Base-by-base conservation (phyloP, 2,329 filamentous ascomycete species). In the Aureobasidium sp. region DNA sequence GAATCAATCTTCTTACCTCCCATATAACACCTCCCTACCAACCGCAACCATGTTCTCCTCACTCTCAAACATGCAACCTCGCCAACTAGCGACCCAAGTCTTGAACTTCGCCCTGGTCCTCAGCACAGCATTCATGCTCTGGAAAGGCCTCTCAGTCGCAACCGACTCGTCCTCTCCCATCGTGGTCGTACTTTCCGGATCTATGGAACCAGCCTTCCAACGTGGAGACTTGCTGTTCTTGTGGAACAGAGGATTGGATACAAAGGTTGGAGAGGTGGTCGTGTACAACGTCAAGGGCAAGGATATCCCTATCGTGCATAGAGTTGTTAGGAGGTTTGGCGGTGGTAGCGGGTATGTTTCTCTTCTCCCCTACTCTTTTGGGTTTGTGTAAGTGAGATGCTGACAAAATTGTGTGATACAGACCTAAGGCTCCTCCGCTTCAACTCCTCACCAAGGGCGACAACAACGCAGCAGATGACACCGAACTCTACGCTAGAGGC, bases 271-370 rank as follows among this genome's bases (percentile, higher is more conserved):
- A 21, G 87, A 90, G 75, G 81, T 89, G 64, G 87, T 90, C 66
- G 87, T 90, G 53, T 90, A 89, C 76, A 96, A 96, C 72, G 89
- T 96, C 59, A 84, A 85, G 73, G 91, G 88, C 62, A 99, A 97
- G 80, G 90, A 96, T 67, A 97, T 99, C 66, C 94, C 94, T 34
- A 99, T 99, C 75, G 94, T 99, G 67, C 94, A 99, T 78, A 82
- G 94, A 55, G 83, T 97, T 11, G 88, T 97, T 60, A 84, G 92
- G 76, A 80, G 81, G 66, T 86, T 84, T 74, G 83, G 83, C 50
- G 80, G 80, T 73, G 77, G 78, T 47, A 30, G n/a, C 14, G 48
- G 41, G 36, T 36, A 30, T 36, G 51, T 62, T 41, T n/a, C 8
- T 41, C 21, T 34, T 32, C 25, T 72, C 25, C 71, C 41, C 5